Evolutionary conservation across 2,329 filamentous ascomycete genomes (phyloP).

Genomic region (Diaporthe citriasiana): DNA sequence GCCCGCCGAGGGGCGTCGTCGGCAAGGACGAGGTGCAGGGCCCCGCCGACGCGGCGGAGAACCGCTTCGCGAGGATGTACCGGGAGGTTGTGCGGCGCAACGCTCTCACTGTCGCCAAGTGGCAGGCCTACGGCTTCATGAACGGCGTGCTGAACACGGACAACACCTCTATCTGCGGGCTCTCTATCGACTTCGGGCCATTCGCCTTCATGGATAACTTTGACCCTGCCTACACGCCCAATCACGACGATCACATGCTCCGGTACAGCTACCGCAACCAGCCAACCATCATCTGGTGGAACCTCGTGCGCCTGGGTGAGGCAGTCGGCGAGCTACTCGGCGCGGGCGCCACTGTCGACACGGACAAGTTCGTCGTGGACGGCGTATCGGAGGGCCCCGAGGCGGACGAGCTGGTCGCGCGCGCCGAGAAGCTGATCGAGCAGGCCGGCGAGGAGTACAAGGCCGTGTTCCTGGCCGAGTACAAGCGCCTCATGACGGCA

Average conservation of each 20-base stretch:
- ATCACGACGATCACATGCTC: slow-evolving; percentile 91
- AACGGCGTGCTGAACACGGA: slow-evolving; percentile 98
- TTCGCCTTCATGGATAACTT: slow-evolving; percentile 99
- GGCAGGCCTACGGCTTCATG: slow-evolving; percentile 99
- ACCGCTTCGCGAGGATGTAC: slow-evolving; percentile 89
- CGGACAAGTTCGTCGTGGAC: slow-evolving; percentile 76
- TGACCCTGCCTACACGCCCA: slow-evolving; percentile 93
- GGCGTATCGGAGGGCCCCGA: slow-evolving; percentile 77
- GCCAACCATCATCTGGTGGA: slow-evolving; percentile 98
- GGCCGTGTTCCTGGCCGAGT: slow-evolving; percentile 87
- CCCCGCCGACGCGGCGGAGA: slow-evolving; percentile 77
- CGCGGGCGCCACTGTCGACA: slow-evolving; percentile 79
- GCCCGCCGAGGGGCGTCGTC: slow-evolving; percentile 64
- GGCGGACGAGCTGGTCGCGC: slow-evolving; percentile 77
- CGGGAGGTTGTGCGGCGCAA: slow-evolving; percentile 89
- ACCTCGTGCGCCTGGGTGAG: slow-evolving; percentile 91
- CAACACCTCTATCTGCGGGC: slow-evolving; percentile 90
- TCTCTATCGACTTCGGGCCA: slow-evolving; percentile 94
- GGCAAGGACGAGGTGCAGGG: slow-evolving; percentile 75
- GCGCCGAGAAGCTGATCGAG: slow-evolving; percentile 87
- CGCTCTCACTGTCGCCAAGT: slow-evolving; percentile 87
- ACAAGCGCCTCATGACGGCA: slow-evolving; percentile 85
- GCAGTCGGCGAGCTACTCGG: slow-evolving; percentile 90
- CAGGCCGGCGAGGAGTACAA: slow-evolving; percentile 90
- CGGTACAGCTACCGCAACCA: slow-evolving; percentile 96